A percentile compares a stretch with the other conserved stretches of the same genome.
Evolutionary conservation across 257 asterid species (phyloP).

Genomic region (Lavandula angustifolia): DNA sequence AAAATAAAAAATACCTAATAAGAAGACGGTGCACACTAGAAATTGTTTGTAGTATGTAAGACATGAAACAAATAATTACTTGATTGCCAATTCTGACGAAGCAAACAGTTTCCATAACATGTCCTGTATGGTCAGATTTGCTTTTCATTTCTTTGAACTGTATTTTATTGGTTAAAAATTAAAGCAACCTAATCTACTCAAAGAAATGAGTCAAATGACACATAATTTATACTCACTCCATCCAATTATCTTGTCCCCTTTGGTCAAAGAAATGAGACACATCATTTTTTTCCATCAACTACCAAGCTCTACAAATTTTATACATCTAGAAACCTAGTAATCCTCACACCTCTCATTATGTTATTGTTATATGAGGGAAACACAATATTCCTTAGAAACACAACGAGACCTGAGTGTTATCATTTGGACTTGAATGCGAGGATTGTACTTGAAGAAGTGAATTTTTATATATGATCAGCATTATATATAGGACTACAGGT

Average conservation of each 20-base stretch:
- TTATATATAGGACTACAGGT: neutral
- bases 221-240: too few species aligned
- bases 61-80: slow-evolving; percentile 5
- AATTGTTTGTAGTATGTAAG: neutral
- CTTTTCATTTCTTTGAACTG: neutral
- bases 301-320: neutral
- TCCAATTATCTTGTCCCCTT: too few species aligned
- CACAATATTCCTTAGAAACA: neutral
- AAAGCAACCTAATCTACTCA: neutral
- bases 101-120: neutral
- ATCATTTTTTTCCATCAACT: neutral
- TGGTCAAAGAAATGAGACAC: too few species aligned
- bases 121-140: neutral
- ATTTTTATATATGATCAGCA: slow-evolving; percentile 3
- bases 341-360: neutral
- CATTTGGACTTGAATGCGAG: neutral
- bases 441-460: slow-evolving; percentile 11
- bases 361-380: neutral
- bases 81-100: slow-evolving; percentile 6
- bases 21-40: neutral
- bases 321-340: slow-evolving; percentile 11
- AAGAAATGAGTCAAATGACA: slow-evolving; percentile 12
- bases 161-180: neutral
- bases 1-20: neutral
- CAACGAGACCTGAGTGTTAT: slow-evolving; percentile 8